Base-by-base conservation (phyloP, 225 moss, liverwort and hornwort species). In the Polytrichum formosum region DNA sequence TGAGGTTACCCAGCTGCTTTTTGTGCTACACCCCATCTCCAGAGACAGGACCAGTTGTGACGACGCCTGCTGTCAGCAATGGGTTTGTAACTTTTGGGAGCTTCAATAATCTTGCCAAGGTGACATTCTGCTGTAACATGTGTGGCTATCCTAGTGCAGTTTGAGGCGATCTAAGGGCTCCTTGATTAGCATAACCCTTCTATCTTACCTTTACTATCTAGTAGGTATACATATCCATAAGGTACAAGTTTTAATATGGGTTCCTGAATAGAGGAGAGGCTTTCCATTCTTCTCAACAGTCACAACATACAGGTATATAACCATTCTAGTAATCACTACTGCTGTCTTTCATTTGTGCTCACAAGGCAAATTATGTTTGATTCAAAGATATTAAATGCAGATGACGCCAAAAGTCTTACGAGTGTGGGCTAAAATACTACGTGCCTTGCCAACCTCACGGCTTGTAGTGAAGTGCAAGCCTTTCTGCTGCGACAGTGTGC, bases 401-500 rank as follows among this genome's bases (percentile, higher is more conserved):
- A 98, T 98, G 63, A 98, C 98, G 53, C 90, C 91, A 58, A 80
- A 90, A 68, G 98, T 98, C 58, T 79, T 98, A 53, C 84, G 55
- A 73, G 94, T 98, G 37, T 98, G 98, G 98, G 98, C 98, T 63
- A 92, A 81, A 84, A 94, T 98, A 78, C 71, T 98, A 21, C 87
- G 90, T 64, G 85, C 92, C 62, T 58, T 92, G 61, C 98, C 98
- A 65, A 85, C 85, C 28, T 87, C 98, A 59, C 85, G 98, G 74
- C 83, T 98, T 85, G 94, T 98, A 46, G 98, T 98, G 76, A 98
- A 98, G 72, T 98, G 98, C 84, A 98, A 98, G 78, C 98, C 98
- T 65, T 98, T 98, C 63, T 98, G 98, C 78, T 98, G 94, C 71
- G 90, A 92, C 73, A 94, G 90, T 77, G 90, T 98, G 55, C 82